Evolutionary conservation across 1,139 yeast genomes (phyloP), one percentile per base, ranked within the genome.

Genomic region (Yamadazyma oceani): DNA sequence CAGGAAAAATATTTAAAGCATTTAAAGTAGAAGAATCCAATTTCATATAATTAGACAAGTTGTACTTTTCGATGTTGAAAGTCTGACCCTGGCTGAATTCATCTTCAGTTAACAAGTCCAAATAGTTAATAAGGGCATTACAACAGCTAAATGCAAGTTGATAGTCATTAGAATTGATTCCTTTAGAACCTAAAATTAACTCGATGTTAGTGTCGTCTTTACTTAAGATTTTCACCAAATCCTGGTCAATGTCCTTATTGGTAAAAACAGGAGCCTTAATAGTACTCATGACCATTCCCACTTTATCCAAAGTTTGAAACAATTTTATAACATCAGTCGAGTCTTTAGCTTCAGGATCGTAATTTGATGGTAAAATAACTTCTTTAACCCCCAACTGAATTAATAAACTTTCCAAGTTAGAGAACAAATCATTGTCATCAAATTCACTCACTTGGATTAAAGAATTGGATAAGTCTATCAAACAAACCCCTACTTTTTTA

Each of bases 331-430:
- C 54, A 23, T 72, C 73, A 15, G 43, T 19, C 23, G 37, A 27
- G 2, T 63, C 53, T 38, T 57, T 60, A 41, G 64, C 67, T 19
- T 53, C 57, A 40, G 51, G 66, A 35, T 54, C 60, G 44, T 66
- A 65, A 36, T 60, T 56, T 17, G 73, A 65, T 3, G 84, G 84
- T 6, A 88, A 55, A 8, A 92, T 61, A 33, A 89, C 83, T 54
- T 92, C 98, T 51, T 85, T 86, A 4, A 89, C 87, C 16, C 96
- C 96, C 26, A 89, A 66, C 58, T 92, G 98, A 47, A 92, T 84
- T 40, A 90, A 61, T 37, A 88, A 71, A 41, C 94, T 82, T 56
- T 92, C 97, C 45, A 90, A 63, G 54, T 90, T 90, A 2, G 96
- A 83, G 51, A 76, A 89, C 10, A 88, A 69, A 36, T 92, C 97